A percentile compares a stretch with the other conserved stretches of the same genome.
Conservation (phyloP, 257 asterid genomes). For the Primulina huaijiensis region DNA sequence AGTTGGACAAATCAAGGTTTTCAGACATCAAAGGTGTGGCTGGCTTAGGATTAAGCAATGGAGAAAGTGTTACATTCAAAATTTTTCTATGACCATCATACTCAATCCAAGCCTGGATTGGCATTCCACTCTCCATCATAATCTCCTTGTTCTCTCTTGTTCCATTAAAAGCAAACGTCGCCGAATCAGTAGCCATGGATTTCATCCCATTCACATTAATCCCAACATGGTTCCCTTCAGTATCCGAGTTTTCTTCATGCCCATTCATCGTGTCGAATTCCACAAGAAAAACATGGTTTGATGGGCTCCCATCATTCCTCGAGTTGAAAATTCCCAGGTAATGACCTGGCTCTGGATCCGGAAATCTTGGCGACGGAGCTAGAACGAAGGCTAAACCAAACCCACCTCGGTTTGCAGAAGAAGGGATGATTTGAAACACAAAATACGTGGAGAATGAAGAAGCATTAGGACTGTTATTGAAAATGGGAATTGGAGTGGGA, state of each 20-base stretch:
- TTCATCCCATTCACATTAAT: slow-evolving; percentile 44
- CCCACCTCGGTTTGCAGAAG: slow-evolving; percentile 39
- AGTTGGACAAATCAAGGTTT: slow-evolving; percentile 16
- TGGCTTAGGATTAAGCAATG: slow-evolving; percentile 34
- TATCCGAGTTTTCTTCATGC: slow-evolving; percentile 21
- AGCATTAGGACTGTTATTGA: slow-evolving; percentile 17
- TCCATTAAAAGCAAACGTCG: slow-evolving; percentile 14
- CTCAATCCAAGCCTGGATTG: slow-evolving; percentile 68
- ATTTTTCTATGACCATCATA: slow-evolving; percentile 41
- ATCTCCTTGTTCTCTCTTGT: slow-evolving; percentile 22
- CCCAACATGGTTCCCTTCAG: slow-evolving; percentile 53
- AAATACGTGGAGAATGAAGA: slow-evolving; percentile 57
- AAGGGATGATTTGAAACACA: slow-evolving; percentile 49
- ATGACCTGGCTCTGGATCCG: slow-evolving; percentile 34
- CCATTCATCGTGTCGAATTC: slow-evolving; percentile 72
- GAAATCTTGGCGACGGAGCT: slow-evolving; percentile 38
- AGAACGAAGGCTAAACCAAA: slow-evolving; percentile 60
- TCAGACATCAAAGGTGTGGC: slow-evolving; percentile 29
- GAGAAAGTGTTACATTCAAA: slow-evolving; percentile 59
- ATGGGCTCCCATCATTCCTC: neutral
- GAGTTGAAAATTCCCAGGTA: slow-evolving; percentile 49
- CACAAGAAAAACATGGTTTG: slow-evolving; percentile 57
- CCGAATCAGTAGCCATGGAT: slow-evolving; percentile 12
- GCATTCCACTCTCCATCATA: slow-evolving; percentile 21
- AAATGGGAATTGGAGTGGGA: slow-evolving; percentile 36